A percentile compares a stretch with the other conserved stretches of the same genome.
phyloP scores from a whole-genome alignment of 257 asterid genomes.

The Jacaranda mimosifolia region DNA sequence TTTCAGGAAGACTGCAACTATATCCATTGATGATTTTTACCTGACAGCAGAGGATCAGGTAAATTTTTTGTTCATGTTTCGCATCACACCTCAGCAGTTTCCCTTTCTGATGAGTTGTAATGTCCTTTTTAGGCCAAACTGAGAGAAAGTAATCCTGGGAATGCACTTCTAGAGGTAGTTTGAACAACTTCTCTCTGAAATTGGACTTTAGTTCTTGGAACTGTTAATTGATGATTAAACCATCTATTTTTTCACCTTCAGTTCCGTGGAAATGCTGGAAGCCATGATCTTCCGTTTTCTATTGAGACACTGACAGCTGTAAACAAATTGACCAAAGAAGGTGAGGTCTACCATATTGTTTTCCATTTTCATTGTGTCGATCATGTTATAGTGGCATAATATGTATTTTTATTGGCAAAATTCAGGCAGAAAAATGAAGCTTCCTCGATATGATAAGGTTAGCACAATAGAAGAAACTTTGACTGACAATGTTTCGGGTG shows the following conservation, averaged over 20 bases:
- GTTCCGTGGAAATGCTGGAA: slow-evolving; percentile 99
- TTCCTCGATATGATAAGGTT: slow-evolving; percentile 96
- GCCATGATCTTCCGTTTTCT: slow-evolving; percentile 93
- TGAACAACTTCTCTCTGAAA: slow-evolving; percentile 17
- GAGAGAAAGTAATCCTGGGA: slow-evolving; percentile 82
- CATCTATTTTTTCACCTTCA: slow-evolving; percentile 37
- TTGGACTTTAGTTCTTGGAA: slow-evolving; percentile 1
- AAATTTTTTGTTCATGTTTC: slow-evolving; percentile 29
- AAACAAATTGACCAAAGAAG: slow-evolving; percentile 77
- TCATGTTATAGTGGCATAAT: slow-evolving; percentile 35
- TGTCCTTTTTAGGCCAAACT: slow-evolving; percentile 69
- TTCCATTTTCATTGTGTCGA: slow-evolving; percentile 26
- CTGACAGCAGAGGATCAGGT: slow-evolving; percentile 95
- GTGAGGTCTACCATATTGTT: slow-evolving; percentile 46
- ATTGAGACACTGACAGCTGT: slow-evolving; percentile 79
- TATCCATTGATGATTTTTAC: slow-evolving; percentile 97
- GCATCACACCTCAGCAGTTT: background rate
- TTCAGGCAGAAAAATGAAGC: slow-evolving; percentile 84
- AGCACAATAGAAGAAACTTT: slow-evolving; percentile 36
- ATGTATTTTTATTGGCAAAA: slow-evolving; percentile 27
- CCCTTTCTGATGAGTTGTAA: slow-evolving; percentile 24
- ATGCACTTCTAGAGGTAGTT: slow-evolving; percentile 88
- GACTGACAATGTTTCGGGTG: slow-evolving; percentile 36
- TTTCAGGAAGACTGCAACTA: slow-evolving; percentile 87
- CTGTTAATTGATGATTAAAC: slow-evolving; percentile 22